Evolutionary conservation across 352 stramenopile species (phyloP).

Genomic region (Phytophthora pini): DNA sequence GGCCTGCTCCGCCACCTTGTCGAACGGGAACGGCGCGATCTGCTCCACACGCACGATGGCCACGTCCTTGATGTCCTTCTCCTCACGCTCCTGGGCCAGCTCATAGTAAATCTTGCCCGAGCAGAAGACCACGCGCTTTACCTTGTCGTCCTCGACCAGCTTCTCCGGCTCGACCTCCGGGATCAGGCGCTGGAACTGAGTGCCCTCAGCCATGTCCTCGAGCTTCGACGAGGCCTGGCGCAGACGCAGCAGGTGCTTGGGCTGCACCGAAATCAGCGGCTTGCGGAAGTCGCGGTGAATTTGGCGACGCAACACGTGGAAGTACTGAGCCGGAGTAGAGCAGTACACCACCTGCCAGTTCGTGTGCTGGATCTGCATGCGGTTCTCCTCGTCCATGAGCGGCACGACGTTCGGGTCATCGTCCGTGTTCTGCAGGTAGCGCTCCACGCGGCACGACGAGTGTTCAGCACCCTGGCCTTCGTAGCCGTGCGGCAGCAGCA

Average conservation of each 20-base stretch:
- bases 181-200: conserved; percentile 92
- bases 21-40: conserved; percentile 98
- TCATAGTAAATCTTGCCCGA: conserved; percentile 99
- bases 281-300: conserved; percentile 98
- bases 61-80: conserved; percentile 82
- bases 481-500: conserved; percentile 97
- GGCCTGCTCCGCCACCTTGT: conserved; percentile 92
- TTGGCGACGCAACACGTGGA: conserved; percentile 91
- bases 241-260: conserved; percentile 96
- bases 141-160: conserved; percentile 54
- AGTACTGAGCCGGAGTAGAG: conserved; percentile 94
- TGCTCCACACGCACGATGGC: conserved; percentile 96
- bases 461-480: conserved; percentile 97
- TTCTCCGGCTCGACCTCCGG: conserved; percentile 78
- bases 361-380: conserved; percentile 97
- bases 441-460: conserved; percentile 94
- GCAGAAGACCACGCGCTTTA: conserved; percentile 93
- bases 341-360: conserved; percentile 99
- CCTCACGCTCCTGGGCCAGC: conserved; percentile 90
- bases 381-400: conserved; percentile 91
- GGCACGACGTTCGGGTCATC: conserved; percentile 96
- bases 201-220: conserved; percentile 94
- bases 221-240: conserved; percentile 91
- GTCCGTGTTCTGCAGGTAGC: conserved; percentile 95
- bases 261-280: conserved; percentile 95